Conservation (phyloP, 163 green algal species). For the Chlamydomonas reinhardtii region DNA sequence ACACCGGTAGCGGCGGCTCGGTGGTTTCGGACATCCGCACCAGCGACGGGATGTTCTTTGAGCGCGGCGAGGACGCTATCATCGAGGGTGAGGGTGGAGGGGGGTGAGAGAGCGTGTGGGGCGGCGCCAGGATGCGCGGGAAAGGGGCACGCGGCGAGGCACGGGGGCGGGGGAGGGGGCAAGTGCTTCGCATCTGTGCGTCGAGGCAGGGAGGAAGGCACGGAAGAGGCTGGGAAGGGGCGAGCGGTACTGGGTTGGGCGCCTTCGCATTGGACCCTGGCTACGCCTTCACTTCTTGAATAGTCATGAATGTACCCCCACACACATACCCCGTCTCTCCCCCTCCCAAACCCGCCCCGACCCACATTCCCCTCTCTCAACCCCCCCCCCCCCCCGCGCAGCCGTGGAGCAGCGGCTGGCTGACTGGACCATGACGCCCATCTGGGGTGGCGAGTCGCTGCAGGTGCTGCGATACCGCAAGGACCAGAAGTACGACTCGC, state of each 20-base stretch:
- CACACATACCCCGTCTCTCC: too few relatives aligned
- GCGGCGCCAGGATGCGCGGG: too few relatives aligned
- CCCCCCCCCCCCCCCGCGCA: constrained; percentile 1
- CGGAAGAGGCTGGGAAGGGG: too few relatives aligned
- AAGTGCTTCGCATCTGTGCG: too few relatives aligned
- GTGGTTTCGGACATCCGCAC: constrained; percentile 61
- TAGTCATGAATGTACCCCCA: too few relatives aligned
- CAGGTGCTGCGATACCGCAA: constrained; percentile 59
- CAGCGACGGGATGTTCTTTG: constrained; percentile 68
- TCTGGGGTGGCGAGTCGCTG: constrained; percentile 42
- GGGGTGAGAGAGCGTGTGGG: background rate
- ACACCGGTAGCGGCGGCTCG: constrained; percentile 47
- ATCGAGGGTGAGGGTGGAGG: constrained; percentile 50
- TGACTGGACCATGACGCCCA: constrained; percentile 53
- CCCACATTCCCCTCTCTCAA: background rate
- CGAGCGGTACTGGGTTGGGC: too few relatives aligned
- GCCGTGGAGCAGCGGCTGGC: constrained; percentile 52
- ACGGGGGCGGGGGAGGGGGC: too few relatives aligned
- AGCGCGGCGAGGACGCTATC: constrained; percentile 58
- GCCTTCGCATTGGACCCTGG: too few relatives aligned
- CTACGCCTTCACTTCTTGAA: too few relatives aligned
- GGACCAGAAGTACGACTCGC: constrained; percentile 64
- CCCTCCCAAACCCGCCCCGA: background rate
- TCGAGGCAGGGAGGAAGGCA: too few relatives aligned
- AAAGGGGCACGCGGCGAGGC: too few relatives aligned